Conservation (phyloP, 2,329 filamentous ascomycete species). For the Nemania sp. region DNA sequence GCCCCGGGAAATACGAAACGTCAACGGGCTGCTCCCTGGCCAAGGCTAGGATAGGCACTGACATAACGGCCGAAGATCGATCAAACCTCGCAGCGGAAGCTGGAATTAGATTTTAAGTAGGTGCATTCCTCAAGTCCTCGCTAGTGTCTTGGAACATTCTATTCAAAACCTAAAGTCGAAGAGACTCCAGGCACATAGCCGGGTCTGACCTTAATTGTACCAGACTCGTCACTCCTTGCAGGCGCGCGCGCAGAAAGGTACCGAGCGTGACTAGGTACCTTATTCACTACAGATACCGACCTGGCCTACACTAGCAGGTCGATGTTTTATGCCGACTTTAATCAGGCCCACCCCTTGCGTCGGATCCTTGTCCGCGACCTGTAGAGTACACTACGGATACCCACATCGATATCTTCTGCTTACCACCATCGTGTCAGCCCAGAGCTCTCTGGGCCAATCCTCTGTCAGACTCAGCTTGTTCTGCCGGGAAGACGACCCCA, state of each 20-base stretch:
- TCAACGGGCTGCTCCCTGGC: neutral
- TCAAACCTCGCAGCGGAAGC: neutral
- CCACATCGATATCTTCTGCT: constrained; percentile 23
- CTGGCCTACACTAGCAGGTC: neutral
- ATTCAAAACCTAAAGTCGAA: neutral
- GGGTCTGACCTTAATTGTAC: neutral
- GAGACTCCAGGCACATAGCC: constrained; percentile 1
- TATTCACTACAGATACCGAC: neutral
- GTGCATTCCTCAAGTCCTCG: neutral
- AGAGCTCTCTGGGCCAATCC: constrained; percentile 39
- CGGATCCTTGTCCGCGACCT: constrained; percentile 15
- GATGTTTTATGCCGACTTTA: constrained; percentile 13
- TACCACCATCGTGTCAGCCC: constrained; percentile 40
- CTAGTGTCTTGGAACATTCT: constrained; percentile 1
- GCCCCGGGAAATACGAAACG: neutral
- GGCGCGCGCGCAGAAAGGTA: neutral
- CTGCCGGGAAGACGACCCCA: constrained; percentile 26
- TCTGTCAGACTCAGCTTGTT: constrained; percentile 29
- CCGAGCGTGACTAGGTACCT: neutral
- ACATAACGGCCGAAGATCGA: neutral
- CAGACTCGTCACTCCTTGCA: neutral
- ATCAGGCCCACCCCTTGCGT: constrained; percentile 18
- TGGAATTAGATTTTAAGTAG: neutral
- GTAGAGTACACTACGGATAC: neutral
- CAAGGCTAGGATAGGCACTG: neutral